phyloP scores from a whole-genome alignment of 495 filamentous ascomycete genomes.

The Aspergillus nanangensis region DNA sequence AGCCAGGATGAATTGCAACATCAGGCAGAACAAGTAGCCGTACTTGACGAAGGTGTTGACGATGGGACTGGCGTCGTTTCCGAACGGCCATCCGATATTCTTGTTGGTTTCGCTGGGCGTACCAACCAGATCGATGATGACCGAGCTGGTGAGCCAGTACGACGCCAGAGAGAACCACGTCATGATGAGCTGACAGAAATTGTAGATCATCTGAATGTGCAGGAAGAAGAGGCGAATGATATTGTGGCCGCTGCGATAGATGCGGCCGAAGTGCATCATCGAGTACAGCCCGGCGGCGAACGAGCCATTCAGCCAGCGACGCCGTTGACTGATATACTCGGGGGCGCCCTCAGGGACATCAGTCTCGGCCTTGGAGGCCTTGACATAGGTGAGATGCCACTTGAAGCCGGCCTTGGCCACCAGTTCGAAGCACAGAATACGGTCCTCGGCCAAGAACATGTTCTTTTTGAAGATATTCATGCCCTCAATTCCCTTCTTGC shows the following conservation, averaged over 20 bases:
- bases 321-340: slow-evolving; percentile 93
- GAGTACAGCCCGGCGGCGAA: slow-evolving; percentile 96
- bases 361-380: slow-evolving; percentile 96
- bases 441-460: slow-evolving; percentile 99
- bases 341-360: slow-evolving; percentile 95
- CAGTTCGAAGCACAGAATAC: slow-evolving; percentile 98
- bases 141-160: slow-evolving; percentile 90
- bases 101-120: slow-evolving; percentile 48
- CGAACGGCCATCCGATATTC: slow-evolving; percentile 64
- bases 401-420: slow-evolving; percentile 97
- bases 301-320: slow-evolving; percentile 97
- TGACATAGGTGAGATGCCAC: slow-evolving; percentile 97
- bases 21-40: slow-evolving; percentile 82
- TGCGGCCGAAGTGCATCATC: slow-evolving; percentile 95
- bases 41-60: slow-evolving; percentile 91
- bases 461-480: slow-evolving; percentile 99
- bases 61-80: slow-evolving; percentile 76
- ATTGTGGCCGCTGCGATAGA: slow-evolving; percentile 97
- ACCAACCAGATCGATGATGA: slow-evolving; percentile 97
- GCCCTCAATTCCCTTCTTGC: slow-evolving; percentile 98
- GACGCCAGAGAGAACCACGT: slow-evolving; percentile 92
- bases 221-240: slow-evolving; percentile 95
- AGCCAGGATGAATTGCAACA: slow-evolving; percentile 92
- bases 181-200: slow-evolving; percentile 79
- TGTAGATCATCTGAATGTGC: slow-evolving; percentile 93